Conservation (phyloP, 495 filamentous ascomycete species). For the Margaritispora aquatica region DNA sequence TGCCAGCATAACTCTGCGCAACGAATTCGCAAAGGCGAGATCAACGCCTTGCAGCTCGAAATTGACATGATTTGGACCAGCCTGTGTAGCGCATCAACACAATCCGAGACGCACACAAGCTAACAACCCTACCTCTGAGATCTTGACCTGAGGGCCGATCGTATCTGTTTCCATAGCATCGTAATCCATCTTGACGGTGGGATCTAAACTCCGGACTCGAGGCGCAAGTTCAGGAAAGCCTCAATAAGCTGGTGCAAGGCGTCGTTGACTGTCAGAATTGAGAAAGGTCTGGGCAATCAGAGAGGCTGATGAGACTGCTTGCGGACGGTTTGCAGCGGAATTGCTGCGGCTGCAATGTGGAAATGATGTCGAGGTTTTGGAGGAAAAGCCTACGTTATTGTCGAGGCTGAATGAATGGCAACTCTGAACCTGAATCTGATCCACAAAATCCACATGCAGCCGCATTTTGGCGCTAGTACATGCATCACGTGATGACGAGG, state of each 20-base stretch:
- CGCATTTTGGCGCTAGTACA: neutral
- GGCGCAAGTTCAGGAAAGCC: neutral
- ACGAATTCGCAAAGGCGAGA: slow-evolving; percentile 87
- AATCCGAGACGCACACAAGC: too few species aligned
- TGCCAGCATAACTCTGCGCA: slow-evolving; percentile 86
- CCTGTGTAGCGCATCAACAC: slow-evolving; percentile 38
- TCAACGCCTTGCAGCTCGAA: slow-evolving; percentile 76
- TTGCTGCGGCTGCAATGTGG: neutral
- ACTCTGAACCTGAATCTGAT: too few species aligned
- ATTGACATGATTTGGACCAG: slow-evolving; percentile 63
- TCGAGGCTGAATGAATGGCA: slow-evolving; percentile 2
- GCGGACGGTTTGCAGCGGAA: neutral
- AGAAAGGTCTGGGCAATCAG: slow-evolving; percentile 8
- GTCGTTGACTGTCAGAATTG: neutral
- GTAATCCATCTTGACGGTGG: slow-evolving; percentile 51
- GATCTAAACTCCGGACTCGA: neutral
- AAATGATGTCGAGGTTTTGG: neutral
- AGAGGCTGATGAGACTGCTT: slow-evolving; percentile 14
- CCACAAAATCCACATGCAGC: neutral
- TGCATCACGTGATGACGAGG: neutral
- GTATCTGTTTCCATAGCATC: slow-evolving; percentile 60
- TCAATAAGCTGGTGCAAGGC: neutral
- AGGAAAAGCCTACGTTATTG: neutral
- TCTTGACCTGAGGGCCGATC: slow-evolving; percentile 61
- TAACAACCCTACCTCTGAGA: slow-evolving; percentile 50